phyloP scores from a whole-genome alignment of 2,329 filamentous ascomycete species.

The Fusarium aywerte region DNA sequence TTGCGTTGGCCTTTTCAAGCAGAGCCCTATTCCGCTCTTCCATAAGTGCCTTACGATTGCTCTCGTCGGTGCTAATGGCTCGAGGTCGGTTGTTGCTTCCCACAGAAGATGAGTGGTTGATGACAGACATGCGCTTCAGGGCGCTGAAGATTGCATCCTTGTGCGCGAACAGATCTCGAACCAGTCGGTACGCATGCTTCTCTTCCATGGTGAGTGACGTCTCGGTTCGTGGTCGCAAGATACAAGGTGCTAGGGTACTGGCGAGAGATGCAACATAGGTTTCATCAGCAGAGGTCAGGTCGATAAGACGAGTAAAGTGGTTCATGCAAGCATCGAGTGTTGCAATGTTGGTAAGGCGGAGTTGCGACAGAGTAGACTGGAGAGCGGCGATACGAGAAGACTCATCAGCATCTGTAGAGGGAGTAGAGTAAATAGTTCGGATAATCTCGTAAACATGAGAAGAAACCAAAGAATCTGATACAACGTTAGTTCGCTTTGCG shows the following conservation, averaged over 20 bases:
- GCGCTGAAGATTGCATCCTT: conserved; percentile 97
- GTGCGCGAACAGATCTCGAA: conserved; percentile 91
- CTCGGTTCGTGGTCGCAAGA: conserved; percentile 87
- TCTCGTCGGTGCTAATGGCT: conserved; percentile 94
- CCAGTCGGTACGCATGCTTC: conserved; percentile 87
- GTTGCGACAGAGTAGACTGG: conserved; percentile 93
- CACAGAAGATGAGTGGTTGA: conserved; percentile 71
- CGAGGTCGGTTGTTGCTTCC: conserved; percentile 71
- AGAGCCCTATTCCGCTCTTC: conserved; percentile 90
- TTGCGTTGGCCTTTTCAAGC: conserved; percentile 71
- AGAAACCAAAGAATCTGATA: conserved; percentile 91
- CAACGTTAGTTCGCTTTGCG: conserved; percentile 40
- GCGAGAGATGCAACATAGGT: conserved; percentile 81
- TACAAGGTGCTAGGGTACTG: conserved; percentile 80
- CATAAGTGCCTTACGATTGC: conserved; percentile 91
- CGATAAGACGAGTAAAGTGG: conserved; percentile 95
- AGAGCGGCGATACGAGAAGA: conserved; percentile 86
- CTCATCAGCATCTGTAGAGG: conserved; percentile 79
- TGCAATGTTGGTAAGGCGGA: conserved; percentile 96
- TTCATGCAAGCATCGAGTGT: conserved; percentile 99
- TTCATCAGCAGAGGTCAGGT: conserved; percentile 95
- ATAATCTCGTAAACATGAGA: conserved; percentile 99
- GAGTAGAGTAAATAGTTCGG: conserved; percentile 92
- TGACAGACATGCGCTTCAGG: conserved; percentile 86
- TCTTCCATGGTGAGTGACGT: conserved; percentile 95